Evolutionary conservation across 2,329 filamentous ascomycete species (phyloP).

Genomic region (Fusarium irregulare): DNA sequence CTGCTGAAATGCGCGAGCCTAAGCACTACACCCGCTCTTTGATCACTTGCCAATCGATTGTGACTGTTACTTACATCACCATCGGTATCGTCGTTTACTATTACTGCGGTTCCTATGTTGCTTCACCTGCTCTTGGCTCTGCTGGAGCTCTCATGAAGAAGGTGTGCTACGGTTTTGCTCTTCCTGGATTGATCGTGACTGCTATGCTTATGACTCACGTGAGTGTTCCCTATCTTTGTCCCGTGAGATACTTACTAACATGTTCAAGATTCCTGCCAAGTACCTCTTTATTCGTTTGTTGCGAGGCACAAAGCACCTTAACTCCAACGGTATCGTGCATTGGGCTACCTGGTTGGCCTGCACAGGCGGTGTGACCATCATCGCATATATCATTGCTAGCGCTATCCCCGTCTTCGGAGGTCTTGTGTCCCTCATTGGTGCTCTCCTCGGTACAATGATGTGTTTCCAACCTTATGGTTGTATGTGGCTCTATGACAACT

Average conservation of each 20-base stretch:
- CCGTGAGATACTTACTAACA: neutral
- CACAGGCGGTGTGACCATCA: slow-evolving; percentile 39
- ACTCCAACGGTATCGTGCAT: slow-evolving; percentile 45
- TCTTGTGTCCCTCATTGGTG: slow-evolving; percentile 47
- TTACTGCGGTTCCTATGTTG: slow-evolving; percentile 59
- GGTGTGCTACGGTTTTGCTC: slow-evolving; percentile 54
- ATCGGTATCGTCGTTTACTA: slow-evolving; percentile 57
- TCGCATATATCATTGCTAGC: slow-evolving; percentile 46
- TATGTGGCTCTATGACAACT: slow-evolving; percentile 48
- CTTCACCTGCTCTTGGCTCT: slow-evolving; percentile 59
- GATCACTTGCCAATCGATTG: slow-evolving; percentile 41
- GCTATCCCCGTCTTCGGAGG: slow-evolving; percentile 44
- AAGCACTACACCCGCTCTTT: slow-evolving; percentile 30
- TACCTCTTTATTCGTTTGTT: slow-evolving; percentile 37
- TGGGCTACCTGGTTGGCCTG: slow-evolving; percentile 50
- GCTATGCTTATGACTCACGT: slow-evolving; percentile 44
- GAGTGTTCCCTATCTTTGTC: slow-evolving; percentile 3
- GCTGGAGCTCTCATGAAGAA: slow-evolving; percentile 57
- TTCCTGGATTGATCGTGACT: slow-evolving; percentile 47
- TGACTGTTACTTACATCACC: slow-evolving; percentile 49
- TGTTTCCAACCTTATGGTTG: slow-evolving; percentile 47
- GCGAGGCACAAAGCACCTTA: slow-evolving; percentile 48
- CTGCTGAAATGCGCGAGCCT: slow-evolving; percentile 50
- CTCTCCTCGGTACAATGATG: slow-evolving; percentile 46
- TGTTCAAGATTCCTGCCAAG: slow-evolving; percentile 24